Evolutionary conservation across 371 early-diverging fungal genomes (phyloP).

Genomic region (Polyrhizophydium stewartii): DNA sequence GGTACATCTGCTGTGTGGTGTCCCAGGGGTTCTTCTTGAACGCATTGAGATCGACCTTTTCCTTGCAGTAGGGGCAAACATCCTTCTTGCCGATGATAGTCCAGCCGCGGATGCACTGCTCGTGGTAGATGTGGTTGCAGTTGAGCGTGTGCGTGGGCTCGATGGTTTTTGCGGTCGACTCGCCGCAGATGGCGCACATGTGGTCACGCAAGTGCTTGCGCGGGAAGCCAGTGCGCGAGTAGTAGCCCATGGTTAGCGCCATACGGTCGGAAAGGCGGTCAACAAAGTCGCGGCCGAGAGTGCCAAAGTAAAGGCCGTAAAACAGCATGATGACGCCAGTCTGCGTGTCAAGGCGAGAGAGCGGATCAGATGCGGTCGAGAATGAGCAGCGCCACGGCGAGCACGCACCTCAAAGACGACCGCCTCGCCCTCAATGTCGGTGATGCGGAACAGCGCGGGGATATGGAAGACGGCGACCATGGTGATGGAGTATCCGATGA

Average conservation of each 20-base stretch:
- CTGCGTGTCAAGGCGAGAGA: conserved; percentile 18
- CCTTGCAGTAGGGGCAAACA: conserved; percentile 93
- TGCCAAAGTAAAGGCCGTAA: conserved; percentile 63
- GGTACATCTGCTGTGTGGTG: conserved; percentile 60
- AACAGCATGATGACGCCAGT: conserved; percentile 46
- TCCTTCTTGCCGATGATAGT: conserved; percentile 91
- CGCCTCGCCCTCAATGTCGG: conserved; percentile 22
- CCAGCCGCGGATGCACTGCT: conserved; percentile 91
- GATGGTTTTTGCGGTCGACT: conserved; percentile 18
- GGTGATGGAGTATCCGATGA: conserved; percentile 40
- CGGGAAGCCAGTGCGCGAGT: conserved; percentile 38
- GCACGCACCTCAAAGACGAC: conserved; percentile 27
- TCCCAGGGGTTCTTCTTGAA: conserved; percentile 75
- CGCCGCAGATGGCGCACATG: conserved; percentile 82
- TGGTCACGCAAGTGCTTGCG: conserved; percentile 57
- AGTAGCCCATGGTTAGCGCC: conserved; percentile 72
- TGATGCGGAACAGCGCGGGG: conserved; percentile 29
- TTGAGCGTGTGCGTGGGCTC: conserved; percentile 49
- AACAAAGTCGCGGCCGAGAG: conserved; percentile 76
- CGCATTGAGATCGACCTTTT: conserved; percentile 75
- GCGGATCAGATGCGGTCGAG: conserved; percentile 2
- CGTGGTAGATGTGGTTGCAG: conserved; percentile 84
- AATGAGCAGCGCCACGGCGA: background rate
- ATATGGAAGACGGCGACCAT: conserved; percentile 49
- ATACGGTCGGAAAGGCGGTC: conserved; percentile 79